Conservation (phyloP, 805 yeast species). For the Lachancea mirantina region DNA sequence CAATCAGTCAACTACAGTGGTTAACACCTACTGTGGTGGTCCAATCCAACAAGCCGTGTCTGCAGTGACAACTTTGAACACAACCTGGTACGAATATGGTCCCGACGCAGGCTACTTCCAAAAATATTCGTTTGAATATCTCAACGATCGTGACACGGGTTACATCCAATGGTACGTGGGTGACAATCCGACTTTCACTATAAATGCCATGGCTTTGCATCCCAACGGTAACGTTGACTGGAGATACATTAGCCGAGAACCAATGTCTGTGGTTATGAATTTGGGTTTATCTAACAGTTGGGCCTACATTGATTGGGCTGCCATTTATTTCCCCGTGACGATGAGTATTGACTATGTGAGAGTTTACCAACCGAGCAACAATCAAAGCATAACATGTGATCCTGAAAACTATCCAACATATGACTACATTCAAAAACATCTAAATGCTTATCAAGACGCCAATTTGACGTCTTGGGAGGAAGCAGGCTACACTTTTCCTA, state of each 20-base stretch:
- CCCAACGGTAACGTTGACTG: constrained; percentile 88
- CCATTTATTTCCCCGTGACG: constrained; percentile 67
- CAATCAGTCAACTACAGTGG: constrained; percentile 60
- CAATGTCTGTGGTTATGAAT: constrained; percentile 84
- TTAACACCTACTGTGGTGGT: constrained; percentile 89
- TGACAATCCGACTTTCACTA: constrained; percentile 63
- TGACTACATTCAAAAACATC: constrained; percentile 70
- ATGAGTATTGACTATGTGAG: constrained; percentile 82
- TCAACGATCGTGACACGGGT: constrained; percentile 62
- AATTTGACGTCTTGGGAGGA: constrained; percentile 68
- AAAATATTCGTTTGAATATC: constrained; percentile 68
- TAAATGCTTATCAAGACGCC: constrained; percentile 56
- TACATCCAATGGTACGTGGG: constrained; percentile 87
- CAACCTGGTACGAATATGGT: constrained; percentile 74
- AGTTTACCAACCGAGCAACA: constrained; percentile 75
- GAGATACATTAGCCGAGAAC: constrained; percentile 81
- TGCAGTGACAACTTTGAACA: constrained; percentile 69
- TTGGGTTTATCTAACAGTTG: constrained; percentile 87
- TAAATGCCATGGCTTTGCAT: constrained; percentile 66
- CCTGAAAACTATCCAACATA: constrained; percentile 79
- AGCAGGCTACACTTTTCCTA: constrained; percentile 70
- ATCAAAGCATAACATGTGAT: constrained; percentile 67
- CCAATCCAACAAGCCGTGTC: constrained; percentile 92
- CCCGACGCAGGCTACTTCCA: constrained; percentile 51
- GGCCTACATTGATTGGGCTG: constrained; percentile 91